These are phyloP conservation scores for Hypericum androsaemum DNA, from an alignment of 345 rosid species.

Conservation along the genomic window DNA sequence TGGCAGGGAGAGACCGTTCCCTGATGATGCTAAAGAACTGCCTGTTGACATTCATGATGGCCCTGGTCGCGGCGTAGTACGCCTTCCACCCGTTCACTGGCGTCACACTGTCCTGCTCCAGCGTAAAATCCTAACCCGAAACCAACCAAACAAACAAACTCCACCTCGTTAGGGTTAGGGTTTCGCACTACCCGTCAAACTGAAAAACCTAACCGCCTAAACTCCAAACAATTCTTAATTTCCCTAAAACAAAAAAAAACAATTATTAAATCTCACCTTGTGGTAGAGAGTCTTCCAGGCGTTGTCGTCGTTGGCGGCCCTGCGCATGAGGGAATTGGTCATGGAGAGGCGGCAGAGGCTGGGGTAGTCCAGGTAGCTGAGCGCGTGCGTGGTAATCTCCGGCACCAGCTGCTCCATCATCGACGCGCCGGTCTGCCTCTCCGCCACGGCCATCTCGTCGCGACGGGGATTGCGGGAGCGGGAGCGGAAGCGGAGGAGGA, in stretches of 20 bases:
- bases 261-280: conserved; percentile 41
- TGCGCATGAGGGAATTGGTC: conserved; percentile 97
- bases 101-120: conserved; percentile 71
- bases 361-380: conserved; percentile 92
- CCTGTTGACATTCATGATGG: conserved; percentile 66
- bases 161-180: too few relatives aligned
- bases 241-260: background rate
- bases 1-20: conserved; percentile 61
- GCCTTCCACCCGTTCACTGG: conserved; percentile 96
- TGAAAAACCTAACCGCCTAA: too few relatives aligned
- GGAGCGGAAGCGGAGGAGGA: conserved; percentile 27
- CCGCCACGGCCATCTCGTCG: conserved; percentile 20
- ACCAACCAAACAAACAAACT: too few relatives aligned
- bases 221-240: background rate
- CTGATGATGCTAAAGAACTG: conserved; percentile 76
- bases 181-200: too few relatives aligned
- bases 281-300: conserved; percentile 98
- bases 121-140: conserved; percentile 62
- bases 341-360: conserved; percentile 90
- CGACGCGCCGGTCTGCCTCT: conserved; percentile 68
- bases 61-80: conserved; percentile 93
- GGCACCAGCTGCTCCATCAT: conserved; percentile 99
- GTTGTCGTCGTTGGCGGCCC: conserved; percentile 95
- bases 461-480: too few relatives aligned
- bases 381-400: conserved; percentile 95